Conservation (phyloP, 805 yeast species). For the Suhomyces xylopsoci region DNA sequence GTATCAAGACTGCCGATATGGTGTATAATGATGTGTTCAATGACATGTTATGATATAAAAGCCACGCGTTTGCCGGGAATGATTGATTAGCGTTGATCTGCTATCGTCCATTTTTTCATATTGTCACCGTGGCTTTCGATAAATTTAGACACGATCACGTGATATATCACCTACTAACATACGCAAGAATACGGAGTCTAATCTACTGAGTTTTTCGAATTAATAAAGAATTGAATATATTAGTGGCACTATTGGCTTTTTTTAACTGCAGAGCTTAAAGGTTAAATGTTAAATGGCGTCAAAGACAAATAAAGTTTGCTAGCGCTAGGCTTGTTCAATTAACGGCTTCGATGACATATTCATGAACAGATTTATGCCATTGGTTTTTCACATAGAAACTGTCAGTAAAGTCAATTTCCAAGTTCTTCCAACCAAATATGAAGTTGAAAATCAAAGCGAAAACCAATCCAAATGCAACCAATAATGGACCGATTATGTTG, state of each 20-base stretch:
- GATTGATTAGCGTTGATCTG: constrained; percentile 1
- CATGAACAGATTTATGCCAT: constrained; percentile 33
- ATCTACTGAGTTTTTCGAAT: not conserved
- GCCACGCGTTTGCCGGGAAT: not conserved
- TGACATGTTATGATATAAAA: constrained; percentile 27
- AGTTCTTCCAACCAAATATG: constrained; percentile 50
- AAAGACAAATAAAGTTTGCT: not conserved
- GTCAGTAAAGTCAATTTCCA: constrained; percentile 22
- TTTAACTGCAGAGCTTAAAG: not conserved
- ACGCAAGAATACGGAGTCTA: not conserved
- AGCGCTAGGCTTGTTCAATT: not conserved
- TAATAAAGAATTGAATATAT: not conserved
- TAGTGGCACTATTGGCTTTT: not conserved
- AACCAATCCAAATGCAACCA: constrained; percentile 68
- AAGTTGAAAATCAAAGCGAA: constrained; percentile 71
- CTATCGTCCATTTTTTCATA: constrained; percentile 5
- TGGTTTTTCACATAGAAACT: constrained; percentile 32
- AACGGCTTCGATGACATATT: constrained; percentile 28
- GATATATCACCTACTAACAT: not conserved
- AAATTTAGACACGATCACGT: not conserved
- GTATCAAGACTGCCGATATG: constrained; percentile 72
- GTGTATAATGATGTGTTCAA: constrained; percentile 69
- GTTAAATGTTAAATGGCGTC: not conserved
- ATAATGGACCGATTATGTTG: constrained; percentile 83
- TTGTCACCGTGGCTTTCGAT: constrained; percentile 1